These are phyloP conservation scores for Daldinia sp. DNA, from an alignment of 2,329 filamentous ascomycete species.

Conservation along the genomic window DNA sequence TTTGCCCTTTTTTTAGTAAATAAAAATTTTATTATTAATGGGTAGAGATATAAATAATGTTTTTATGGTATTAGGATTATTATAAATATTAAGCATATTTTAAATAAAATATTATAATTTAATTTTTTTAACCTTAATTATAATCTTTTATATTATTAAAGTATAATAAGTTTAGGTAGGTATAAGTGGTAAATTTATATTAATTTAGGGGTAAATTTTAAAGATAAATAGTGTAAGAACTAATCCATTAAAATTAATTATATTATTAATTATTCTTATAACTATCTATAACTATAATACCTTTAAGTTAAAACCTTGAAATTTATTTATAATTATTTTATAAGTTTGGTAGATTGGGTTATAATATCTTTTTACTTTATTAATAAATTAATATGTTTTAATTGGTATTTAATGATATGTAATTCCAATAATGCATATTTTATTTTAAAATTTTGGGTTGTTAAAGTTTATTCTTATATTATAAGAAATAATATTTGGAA, in stretches of 20 bases:
- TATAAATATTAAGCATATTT: not conserved
- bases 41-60: not conserved
- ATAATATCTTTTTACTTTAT: not conserved
- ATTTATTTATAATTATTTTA: not conserved
- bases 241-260: not conserved
- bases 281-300: not conserved
- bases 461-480: too few relatives aligned
- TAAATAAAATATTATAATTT: not conserved
- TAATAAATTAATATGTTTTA: not conserved
- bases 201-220: not conserved
- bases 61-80: not conserved
- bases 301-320: not conserved
- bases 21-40: not conserved
- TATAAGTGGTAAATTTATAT: not conserved
- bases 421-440: not conserved
- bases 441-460: too few relatives aligned
- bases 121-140: not conserved
- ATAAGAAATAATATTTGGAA: not conserved
- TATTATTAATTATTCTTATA: not conserved
- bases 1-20: not conserved
- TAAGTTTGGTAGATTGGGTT: not conserved
- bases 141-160: not conserved
- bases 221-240: not conserved
- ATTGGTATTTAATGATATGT: too few relatives aligned
- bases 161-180: not conserved